Base-by-base conservation (phyloP, 768 basidiomycete species). In the Neoboletus brunneissimus region DNA sequence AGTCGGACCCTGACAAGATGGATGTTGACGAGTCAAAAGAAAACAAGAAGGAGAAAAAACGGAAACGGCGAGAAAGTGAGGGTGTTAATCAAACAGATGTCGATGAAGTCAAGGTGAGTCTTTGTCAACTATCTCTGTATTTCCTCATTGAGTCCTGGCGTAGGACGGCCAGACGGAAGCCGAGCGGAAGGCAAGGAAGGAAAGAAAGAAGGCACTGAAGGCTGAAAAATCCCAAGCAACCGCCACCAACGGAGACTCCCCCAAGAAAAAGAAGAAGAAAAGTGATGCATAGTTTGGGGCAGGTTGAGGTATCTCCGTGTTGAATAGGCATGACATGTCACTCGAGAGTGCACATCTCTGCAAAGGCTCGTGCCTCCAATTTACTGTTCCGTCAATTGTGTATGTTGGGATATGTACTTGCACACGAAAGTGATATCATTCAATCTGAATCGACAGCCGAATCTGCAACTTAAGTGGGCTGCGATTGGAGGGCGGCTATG, bases 121-220 rank as follows among this genome's bases (percentile, higher is more conserved):
- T 63, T 34, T 56, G 12, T 41, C 42, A 53, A 57, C 57, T 29
- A 47, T 51, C n/a, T 35, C 32, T 35, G 10, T 55, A 43, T 55
- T 31, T 55, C 23, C 23, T 55, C 25, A 42, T 53, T 60, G 43
- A 63, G 23, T 41, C 27, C 35, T 54, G 18, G 20, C 54, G 41
- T 48, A 84, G 65, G 61, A 64, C 65, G 82, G 78, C 48, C 91
- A 94, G 76, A 89, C 89, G 29, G 88, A 91, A 72, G 89, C 87
- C 58, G 89, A 94, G 71, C 82, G 84, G 56, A 94, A 92, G 73
- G 89, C 86, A 35, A 80, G 83, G 59, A 94, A 95, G 72, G 89
- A 86, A 31, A 80, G 77, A 67, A 91, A 86, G 73, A 86, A 86
- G 75, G 88, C 87, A 2, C 77, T 78, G 62, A 91, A 90, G 69